Conservation (phyloP, 805 yeast genomes). For the Metschnikowia gruessii region DNA sequence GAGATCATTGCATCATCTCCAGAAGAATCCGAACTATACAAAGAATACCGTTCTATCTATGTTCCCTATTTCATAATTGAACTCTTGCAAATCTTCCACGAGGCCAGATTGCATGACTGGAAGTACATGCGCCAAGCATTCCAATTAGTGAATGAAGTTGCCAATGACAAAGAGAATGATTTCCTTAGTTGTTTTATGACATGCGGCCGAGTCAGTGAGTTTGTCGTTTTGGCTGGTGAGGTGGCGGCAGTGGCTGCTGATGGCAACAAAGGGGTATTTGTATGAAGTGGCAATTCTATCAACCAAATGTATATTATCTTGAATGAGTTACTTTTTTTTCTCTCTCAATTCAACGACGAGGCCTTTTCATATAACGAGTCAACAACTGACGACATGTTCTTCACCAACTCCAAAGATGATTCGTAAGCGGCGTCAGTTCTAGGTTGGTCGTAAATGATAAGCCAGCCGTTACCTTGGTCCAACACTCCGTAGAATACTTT, state of each 20-base stretch:
- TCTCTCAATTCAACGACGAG: conserved; percentile 61
- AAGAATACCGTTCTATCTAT: conserved; percentile 61
- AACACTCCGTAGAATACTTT: conserved; percentile 93
- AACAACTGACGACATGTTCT: conserved; percentile 82
- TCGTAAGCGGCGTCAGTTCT: conserved; percentile 85
- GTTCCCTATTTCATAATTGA: conserved; percentile 72
- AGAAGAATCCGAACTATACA: conserved; percentile 40
- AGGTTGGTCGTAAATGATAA: conserved; percentile 86
- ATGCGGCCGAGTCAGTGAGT: conserved; percentile 55
- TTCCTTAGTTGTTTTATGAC: conserved; percentile 59
- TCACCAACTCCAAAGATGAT: conserved; percentile 80
- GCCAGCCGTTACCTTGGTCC: conserved; percentile 98
- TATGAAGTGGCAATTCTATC: conserved; percentile 10
- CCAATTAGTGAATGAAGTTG: conserved; percentile 58
- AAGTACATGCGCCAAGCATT: conserved; percentile 55
- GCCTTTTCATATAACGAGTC: conserved; percentile 94
- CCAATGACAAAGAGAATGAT: conserved; percentile 58
- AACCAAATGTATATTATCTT: conserved; percentile 7
- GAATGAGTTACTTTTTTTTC: neutral
- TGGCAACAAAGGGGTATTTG: conserved; percentile 47
- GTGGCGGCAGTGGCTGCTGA: conserved; percentile 52
- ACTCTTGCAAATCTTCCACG: conserved; percentile 50
- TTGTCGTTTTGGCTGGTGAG: conserved; percentile 50
- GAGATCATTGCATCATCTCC: conserved; percentile 22
- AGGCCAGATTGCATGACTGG: conserved; percentile 37